Evolutionary conservation across 2,329 filamentous ascomycete genomes (phyloP), one percentile per base, ranked within the genome.

Genomic region (Elsinoe necatrix): DNA sequence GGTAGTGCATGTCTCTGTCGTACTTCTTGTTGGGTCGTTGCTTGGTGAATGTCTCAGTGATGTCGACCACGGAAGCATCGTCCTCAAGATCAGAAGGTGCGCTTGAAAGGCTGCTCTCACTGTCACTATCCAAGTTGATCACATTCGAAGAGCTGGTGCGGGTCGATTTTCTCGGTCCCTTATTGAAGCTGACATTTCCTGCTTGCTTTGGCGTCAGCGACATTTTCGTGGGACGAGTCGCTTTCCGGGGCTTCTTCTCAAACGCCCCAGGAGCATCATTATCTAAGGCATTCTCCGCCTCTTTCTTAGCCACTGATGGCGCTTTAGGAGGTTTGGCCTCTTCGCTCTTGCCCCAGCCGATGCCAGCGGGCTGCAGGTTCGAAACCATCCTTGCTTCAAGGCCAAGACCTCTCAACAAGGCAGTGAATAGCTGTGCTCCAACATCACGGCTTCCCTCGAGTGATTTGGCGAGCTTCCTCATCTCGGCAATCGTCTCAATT

Each of bases 261-360:
- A 25, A 37, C 27, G 51, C 39, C 2, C 14, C 55, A 18, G 20
- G 3, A 20, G 48, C 35, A 57, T 60, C 31, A 11, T 52, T 29
- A 51, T 50, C 25, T 20, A 48, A 51, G 4, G 39, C 50, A 5
- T 35, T 50, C 11, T 62, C 60, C 0, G 56, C 57, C 2, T 34
- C 58, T n/a, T 29, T 42, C 27, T 43, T 51, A 25, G 63, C 59
- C 8, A 29, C 67, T 60, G 63, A 69, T 25, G 63, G 25, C 8
- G 71, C 69, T 61, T 74, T 79, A 62, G 67, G 69, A 7, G 75
- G 65, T 11, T 82, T 80, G 4, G 86, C 88, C 54, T 93, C 87
- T 70, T 98, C 93, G 9, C 79, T 72, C 68, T 92, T 95, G 59
- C 83, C 95, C 84, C 89, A 97, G 1, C 90, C 90, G 69, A 95